A percentile compares a stretch with the other conserved stretches of the same genome.
These are phyloP conservation scores for Picochlorum sp. DNA, from an alignment of 139 green algal species.

Conservation along the genomic window DNA sequence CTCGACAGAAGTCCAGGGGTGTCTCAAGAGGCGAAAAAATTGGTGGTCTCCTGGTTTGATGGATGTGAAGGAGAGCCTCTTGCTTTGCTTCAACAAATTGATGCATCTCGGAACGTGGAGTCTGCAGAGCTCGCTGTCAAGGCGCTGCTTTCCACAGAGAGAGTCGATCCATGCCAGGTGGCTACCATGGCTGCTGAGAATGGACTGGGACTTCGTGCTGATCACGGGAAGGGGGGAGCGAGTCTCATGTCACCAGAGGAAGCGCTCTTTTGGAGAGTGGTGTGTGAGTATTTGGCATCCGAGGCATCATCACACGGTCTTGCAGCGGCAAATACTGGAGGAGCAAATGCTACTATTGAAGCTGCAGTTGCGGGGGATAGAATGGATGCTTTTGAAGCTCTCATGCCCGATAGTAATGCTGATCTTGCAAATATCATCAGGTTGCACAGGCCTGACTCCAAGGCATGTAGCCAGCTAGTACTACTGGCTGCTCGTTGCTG, in stretches of 20 bases:
- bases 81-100: constrained; percentile 26
- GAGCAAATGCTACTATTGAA: constrained; percentile 20
- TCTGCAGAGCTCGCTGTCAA: constrained; percentile 24
- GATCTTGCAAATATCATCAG: constrained; percentile 23
- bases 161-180: constrained; percentile 18
- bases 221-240: not conserved
- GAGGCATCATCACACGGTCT: constrained; percentile 17
- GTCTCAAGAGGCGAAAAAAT: not conserved
- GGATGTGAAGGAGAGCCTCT: constrained; percentile 21
- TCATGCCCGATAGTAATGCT: constrained; percentile 23
- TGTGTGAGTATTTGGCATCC: constrained; percentile 21
- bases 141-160: constrained; percentile 18
- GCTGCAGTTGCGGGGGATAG: constrained; percentile 20
- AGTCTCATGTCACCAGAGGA: constrained; percentile 14
- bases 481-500: constrained; percentile 20
- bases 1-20: constrained; percentile 26
- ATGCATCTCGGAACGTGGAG: constrained; percentile 21
- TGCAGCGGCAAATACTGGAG: constrained; percentile 24
- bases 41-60: constrained; percentile 39
- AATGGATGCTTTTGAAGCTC: constrained; percentile 40
- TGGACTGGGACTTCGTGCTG: constrained; percentile 18
- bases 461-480: constrained; percentile 39
- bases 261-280: constrained; percentile 34
- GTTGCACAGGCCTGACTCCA: constrained; percentile 23
- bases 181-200: constrained; percentile 9